Percentiles rank a stretch among this genome's conserved stretches.
These are phyloP conservation scores for Lolium rigidum DNA, from an alignment of 176 grass and related monocot genomes.

Conservation along the genomic window DNA sequence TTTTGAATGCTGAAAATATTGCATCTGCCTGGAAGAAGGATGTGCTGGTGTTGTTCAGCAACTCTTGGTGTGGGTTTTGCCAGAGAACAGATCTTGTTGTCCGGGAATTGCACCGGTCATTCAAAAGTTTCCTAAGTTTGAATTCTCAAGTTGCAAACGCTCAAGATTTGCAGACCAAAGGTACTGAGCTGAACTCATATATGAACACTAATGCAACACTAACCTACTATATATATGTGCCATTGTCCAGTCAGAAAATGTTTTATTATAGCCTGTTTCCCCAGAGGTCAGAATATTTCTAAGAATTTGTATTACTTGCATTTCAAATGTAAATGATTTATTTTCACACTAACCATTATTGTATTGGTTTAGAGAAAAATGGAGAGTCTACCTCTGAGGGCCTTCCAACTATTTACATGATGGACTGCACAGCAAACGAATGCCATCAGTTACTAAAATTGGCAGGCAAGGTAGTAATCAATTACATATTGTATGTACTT, in stretches of 20 bases:
- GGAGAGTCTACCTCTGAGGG: slow-evolving; percentile 53
- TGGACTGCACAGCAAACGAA: slow-evolving; percentile 87
- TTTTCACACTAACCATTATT: slow-evolving; percentile 7
- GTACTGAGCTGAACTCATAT: slow-evolving; percentile 51
- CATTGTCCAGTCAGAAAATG: slow-evolving; percentile 10
- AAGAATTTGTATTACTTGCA: slow-evolving; percentile 23
- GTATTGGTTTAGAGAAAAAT: slow-evolving; percentile 57
- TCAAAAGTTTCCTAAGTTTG: slow-evolving; percentile 62
- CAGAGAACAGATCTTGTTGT: slow-evolving; percentile 81
- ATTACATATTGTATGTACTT: slow-evolving; percentile 28
- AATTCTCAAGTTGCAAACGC: slow-evolving; percentile 44
- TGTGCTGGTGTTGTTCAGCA: slow-evolving; percentile 92
- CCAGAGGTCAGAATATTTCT: slow-evolving; percentile 14
- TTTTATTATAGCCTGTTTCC: slow-evolving; percentile 18
- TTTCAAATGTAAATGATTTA: slow-evolving; percentile 33
- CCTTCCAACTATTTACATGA: slow-evolving; percentile 74
- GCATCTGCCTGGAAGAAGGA: slow-evolving; percentile 73
- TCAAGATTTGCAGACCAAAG: slow-evolving; percentile 59
- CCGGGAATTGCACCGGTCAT: slow-evolving; percentile 78
- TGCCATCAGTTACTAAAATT: slow-evolving; percentile 69
- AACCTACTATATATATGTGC: slow-evolving; percentile 6
- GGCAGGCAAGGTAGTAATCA: slow-evolving; percentile 78
- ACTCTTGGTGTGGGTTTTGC: slow-evolving; percentile 98
- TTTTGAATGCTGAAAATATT: slow-evolving; percentile 45
- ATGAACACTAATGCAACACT: slow-evolving; percentile 27